These are phyloP conservation scores for Syncephalastrum racemosum DNA, from an alignment of 371 early-diverging fungal species.

Conservation along the genomic window DNA sequence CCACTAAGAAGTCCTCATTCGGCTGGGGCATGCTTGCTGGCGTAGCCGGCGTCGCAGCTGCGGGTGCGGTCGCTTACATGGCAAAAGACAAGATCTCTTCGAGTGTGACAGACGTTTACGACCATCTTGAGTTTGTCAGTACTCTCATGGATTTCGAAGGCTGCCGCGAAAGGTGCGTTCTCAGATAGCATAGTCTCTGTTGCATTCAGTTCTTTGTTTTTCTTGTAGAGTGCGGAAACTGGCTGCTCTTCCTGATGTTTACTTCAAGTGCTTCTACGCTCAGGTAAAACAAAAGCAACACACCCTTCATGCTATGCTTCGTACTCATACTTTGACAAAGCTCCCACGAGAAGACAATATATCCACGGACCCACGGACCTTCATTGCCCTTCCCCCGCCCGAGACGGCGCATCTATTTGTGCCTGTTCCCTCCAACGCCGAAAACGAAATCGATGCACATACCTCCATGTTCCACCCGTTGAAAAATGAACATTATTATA, in stretches of 20 bases:
- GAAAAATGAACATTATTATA: conserved; percentile 52
- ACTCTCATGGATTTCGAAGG: conserved; percentile 36
- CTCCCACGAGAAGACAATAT: conserved; percentile 22
- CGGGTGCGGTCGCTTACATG: conserved; percentile 48
- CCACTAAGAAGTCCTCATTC: conserved; percentile 3
- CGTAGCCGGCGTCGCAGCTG: conserved; percentile 51
- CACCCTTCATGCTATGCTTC: background rate
- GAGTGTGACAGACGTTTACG: conserved; percentile 40
- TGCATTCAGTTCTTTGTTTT: background rate
- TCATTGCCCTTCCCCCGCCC: conserved; percentile 47
- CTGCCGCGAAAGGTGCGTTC: conserved; percentile 31
- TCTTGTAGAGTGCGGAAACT: conserved; percentile 36
- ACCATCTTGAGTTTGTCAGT: conserved; percentile 57
- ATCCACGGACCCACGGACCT: conserved; percentile 35
- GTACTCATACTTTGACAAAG: conserved; percentile 4
- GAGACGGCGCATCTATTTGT: conserved; percentile 36
- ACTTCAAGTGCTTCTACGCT: conserved; percentile 59
- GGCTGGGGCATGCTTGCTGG: conserved; percentile 55
- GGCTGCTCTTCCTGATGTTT: conserved; percentile 35
- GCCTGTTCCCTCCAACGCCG: conserved; percentile 26
- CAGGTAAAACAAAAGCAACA: conserved; percentile 22
- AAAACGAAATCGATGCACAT: conserved; percentile 51
- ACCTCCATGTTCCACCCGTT: conserved; percentile 56
- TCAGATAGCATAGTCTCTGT: background rate
- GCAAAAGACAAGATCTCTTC: conserved; percentile 36